Evolutionary conservation across 768 basidiomycete genomes (phyloP).

Genomic region (Amanita subjunquillea): DNA sequence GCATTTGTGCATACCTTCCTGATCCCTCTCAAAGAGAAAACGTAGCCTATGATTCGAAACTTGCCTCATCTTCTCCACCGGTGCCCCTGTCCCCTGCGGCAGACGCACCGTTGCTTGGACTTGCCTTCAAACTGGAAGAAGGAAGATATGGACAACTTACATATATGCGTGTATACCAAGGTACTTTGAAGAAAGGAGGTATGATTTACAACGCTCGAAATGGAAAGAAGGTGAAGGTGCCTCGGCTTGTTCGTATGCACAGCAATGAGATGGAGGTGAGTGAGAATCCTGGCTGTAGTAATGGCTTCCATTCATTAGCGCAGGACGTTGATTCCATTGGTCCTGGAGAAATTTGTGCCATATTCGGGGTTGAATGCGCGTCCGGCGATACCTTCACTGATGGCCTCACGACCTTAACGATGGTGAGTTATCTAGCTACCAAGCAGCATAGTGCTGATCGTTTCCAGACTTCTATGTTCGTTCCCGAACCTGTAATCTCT

Average conservation of each 20-base stretch:
- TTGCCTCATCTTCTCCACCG: slow-evolving; percentile 51
- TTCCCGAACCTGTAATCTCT: slow-evolving; percentile 97
- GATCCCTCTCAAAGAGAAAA: slow-evolving; percentile 74
- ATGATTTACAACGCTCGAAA: slow-evolving; percentile 88
- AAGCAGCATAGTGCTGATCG: slow-evolving; percentile 2
- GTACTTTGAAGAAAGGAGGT: slow-evolving; percentile 76
- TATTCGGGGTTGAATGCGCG: slow-evolving; percentile 97
- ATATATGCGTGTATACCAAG: slow-evolving; percentile 97
- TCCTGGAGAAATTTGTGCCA: slow-evolving; percentile 98
- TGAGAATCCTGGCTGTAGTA: slow-evolving; percentile 1
- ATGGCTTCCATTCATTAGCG: background rate
- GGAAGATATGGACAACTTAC: slow-evolving; percentile 95
- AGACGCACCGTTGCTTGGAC: slow-evolving; percentile 78
- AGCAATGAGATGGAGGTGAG: slow-evolving; percentile 97
- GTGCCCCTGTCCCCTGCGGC: slow-evolving; percentile 77
- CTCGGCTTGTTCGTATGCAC: slow-evolving; percentile 94
- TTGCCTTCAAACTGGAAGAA: slow-evolving; percentile 99
- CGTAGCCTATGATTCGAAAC: slow-evolving; percentile 74
- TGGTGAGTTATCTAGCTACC: slow-evolving; percentile 44
- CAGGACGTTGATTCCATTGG: slow-evolving; percentile 90
- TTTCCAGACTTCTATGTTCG: slow-evolving; percentile 89
- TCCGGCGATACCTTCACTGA: slow-evolving; percentile 98
- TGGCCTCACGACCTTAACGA: slow-evolving; percentile 78
- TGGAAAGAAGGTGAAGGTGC: slow-evolving; percentile 96
- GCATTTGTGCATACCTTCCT: slow-evolving; percentile 91